Conservation (phyloP, 768 basidiomycete genomes). For the Tylopilus rubrobrunneus region DNA sequence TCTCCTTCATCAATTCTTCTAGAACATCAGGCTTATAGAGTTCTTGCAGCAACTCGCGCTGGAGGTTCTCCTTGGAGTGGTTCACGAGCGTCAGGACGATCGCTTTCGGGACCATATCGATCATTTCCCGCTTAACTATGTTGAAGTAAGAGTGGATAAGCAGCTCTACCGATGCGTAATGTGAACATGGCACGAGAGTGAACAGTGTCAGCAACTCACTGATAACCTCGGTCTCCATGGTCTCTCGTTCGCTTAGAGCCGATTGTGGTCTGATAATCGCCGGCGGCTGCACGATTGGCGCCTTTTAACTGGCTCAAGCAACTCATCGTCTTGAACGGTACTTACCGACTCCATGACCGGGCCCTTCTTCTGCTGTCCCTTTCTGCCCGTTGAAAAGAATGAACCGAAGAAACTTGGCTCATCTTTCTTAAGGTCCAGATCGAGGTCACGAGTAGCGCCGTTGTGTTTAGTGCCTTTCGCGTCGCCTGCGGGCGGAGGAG, state of each 20-base stretch:
- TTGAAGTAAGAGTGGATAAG: conserved; percentile 97
- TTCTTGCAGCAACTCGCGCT: conserved; percentile 90
- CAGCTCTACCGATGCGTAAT: conserved; percentile 53
- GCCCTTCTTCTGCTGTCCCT: conserved; percentile 59
- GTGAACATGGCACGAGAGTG: not conserved
- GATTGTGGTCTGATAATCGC: conserved; percentile 84
- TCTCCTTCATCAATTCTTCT: conserved; percentile 93
- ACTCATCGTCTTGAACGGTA: conserved; percentile 10
- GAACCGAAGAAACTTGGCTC: conserved; percentile 92
- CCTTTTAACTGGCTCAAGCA: conserved; percentile 5
- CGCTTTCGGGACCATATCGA: conserved; percentile 98
- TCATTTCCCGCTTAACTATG: conserved; percentile 98
- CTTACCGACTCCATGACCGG: conserved; percentile 56
- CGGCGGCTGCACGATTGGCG: conserved; percentile 55
- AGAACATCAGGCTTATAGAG: conserved; percentile 96
- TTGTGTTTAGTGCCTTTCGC: conserved; percentile 75
- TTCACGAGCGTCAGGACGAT: conserved; percentile 89
- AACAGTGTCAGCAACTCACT: conserved; percentile 53
- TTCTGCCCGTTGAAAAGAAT: conserved; percentile 77
- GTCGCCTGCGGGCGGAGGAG: conserved; percentile 52
- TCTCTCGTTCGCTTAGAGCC: conserved; percentile 89
- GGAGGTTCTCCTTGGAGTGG: conserved; percentile 91
- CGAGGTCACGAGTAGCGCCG: conserved; percentile 92
- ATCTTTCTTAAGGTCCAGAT: conserved; percentile 85
- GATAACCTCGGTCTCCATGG: conserved; percentile 99